A percentile compares a stretch with the other conserved stretches of the same genome.
phyloP scores from a whole-genome alignment of 345 rosid species.

The Lepidium africanum region DNA sequence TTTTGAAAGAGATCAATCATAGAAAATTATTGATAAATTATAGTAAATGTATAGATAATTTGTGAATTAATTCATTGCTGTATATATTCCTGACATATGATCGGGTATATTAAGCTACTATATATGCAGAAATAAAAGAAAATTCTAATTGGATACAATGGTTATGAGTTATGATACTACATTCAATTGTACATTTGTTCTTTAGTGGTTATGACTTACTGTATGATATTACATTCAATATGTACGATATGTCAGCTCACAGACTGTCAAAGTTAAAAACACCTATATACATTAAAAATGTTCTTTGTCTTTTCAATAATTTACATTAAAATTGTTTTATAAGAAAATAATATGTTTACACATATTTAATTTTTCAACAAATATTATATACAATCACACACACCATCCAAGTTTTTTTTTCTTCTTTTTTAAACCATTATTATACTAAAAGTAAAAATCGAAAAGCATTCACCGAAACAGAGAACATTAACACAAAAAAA shows the following conservation, averaged over 20 bases:
- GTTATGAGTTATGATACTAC: neutral
- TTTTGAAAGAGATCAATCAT: neutral
- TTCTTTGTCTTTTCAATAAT: too few relatives aligned
- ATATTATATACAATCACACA: slow-evolving; percentile 6
- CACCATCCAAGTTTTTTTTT: neutral
- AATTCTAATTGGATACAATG: neutral
- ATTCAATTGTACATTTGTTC: neutral
- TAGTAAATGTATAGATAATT: neutral
- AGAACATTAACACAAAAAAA: too few relatives aligned
- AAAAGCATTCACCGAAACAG: slow-evolving; percentile 2
- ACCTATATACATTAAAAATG: neutral
- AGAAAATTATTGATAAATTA: too few relatives aligned
- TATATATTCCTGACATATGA: slow-evolving; percentile 5
- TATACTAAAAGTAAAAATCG: slow-evolving; percentile 9
- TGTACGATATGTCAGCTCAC: neutral
- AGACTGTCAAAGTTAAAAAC: neutral
- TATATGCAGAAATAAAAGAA: neutral
- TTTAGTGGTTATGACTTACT: neutral
- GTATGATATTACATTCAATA: neutral
- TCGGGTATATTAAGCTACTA: neutral
- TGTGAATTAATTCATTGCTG: neutral
- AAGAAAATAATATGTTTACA: neutral
- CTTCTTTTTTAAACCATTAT: neutral
- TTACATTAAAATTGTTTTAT: neutral
- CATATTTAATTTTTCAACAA: neutral